Conservation (phyloP, 495 filamentous ascomycete species). For the Aspergillus campestris region DNA sequence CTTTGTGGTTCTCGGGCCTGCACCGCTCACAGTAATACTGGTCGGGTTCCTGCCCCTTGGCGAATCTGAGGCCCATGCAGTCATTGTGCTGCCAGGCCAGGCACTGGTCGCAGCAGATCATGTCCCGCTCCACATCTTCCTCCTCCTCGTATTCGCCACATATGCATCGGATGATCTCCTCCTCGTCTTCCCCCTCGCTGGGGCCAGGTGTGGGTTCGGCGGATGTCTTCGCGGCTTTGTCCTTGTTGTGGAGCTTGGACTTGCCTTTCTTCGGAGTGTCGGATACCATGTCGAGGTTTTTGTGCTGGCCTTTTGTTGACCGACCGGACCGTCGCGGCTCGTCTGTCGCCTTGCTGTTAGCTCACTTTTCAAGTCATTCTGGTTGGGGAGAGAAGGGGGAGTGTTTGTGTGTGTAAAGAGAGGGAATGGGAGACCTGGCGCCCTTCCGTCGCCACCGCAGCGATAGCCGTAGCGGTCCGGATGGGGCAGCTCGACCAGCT, state of each 20-base stretch:
- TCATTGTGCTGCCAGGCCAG: constrained; percentile 94
- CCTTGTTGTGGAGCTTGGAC: constrained; percentile 50
- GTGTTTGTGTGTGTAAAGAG: too few species aligned
- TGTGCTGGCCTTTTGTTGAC: constrained; percentile 94
- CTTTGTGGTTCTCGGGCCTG: constrained; percentile 69
- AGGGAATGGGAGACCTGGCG: not conserved
- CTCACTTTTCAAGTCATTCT: constrained; percentile 6
- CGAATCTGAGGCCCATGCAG: constrained; percentile 80
- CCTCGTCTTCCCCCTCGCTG: constrained; percentile 60
- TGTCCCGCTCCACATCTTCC: constrained; percentile 68
- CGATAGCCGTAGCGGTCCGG: not conserved
- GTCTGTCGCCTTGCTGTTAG: constrained; percentile 43
- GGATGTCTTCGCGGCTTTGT: constrained; percentile 38
- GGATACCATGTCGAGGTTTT: constrained; percentile 62
- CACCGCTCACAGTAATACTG: constrained; percentile 90
- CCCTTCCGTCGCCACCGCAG: constrained; percentile 4
- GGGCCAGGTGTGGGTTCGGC: constrained; percentile 44
- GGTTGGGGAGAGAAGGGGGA: not conserved
- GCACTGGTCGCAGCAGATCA: constrained; percentile 88
- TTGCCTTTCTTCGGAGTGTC: constrained; percentile 55
- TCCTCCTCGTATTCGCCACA: constrained; percentile 84
- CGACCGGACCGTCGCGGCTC: constrained; percentile 90
- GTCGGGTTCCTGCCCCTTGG: constrained; percentile 62
- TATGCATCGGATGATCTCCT: constrained; percentile 81
- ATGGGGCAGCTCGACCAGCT: too few species aligned